phyloP scores from a whole-genome alignment of 2,329 filamentous ascomycete species.

The Bipolaris sorokiniana region DNA sequence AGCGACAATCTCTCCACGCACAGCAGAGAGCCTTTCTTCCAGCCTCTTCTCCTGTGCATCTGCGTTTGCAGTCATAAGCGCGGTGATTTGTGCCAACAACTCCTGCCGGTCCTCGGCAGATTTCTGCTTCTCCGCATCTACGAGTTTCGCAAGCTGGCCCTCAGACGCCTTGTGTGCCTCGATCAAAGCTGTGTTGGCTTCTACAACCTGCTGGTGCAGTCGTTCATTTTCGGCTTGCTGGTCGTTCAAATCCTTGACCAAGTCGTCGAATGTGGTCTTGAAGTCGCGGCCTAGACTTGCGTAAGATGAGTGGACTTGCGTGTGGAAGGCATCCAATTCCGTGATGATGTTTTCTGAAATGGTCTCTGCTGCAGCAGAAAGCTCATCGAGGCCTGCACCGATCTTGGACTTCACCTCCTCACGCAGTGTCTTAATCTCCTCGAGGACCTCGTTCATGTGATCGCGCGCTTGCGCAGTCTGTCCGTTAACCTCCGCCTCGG shows the following conservation, averaged over 20 bases:
- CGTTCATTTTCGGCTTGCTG: constrained; percentile 79
- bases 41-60: constrained; percentile 76
- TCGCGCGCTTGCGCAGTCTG: constrained; percentile 74
- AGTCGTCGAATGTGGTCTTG: constrained; percentile 81
- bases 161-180: constrained; percentile 72
- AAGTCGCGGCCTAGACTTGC: constrained; percentile 83
- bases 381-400: constrained; percentile 79
- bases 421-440: constrained; percentile 88
- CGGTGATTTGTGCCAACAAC: constrained; percentile 76
- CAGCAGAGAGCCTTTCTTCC: constrained; percentile 64
- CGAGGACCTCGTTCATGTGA: constrained; percentile 87
- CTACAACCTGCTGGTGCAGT: constrained; percentile 73
- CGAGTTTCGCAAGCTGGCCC: constrained; percentile 67
- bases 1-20: constrained; percentile 69
- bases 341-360: constrained; percentile 89
- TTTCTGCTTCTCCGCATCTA: constrained; percentile 77
- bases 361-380: constrained; percentile 82
- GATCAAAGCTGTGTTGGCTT: constrained; percentile 71
- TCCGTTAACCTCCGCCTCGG: constrained; percentile 70
- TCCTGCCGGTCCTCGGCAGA: constrained; percentile 75
- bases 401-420: constrained; percentile 88
- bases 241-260: constrained; percentile 73
- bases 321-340: constrained; percentile 84
- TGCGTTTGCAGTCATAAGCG: constrained; percentile 76
- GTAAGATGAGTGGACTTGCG: constrained; percentile 81